These are phyloP conservation scores for Debaryomyces castellii DNA, from an alignment of 805 yeast genomes.

Conservation along the genomic window DNA sequence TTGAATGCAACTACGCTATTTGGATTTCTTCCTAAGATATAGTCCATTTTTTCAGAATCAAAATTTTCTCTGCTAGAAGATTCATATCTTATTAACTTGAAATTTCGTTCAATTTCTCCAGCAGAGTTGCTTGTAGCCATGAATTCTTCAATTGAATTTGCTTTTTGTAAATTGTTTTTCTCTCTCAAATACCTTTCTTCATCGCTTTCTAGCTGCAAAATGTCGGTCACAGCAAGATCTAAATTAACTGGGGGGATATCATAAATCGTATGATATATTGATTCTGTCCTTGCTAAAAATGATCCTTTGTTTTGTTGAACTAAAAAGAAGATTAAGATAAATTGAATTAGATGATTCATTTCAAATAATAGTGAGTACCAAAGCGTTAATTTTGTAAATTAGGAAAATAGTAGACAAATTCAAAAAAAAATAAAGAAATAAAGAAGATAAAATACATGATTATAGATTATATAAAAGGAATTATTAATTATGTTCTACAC, in stretches of 20 bases:
- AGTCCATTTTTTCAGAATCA: slow-evolving; percentile 7
- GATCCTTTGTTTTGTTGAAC: too few species aligned
- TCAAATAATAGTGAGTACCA: too few species aligned
- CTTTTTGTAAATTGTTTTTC: neutral
- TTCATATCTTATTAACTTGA: slow-evolving; percentile 4
- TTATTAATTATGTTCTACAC: too few species aligned
- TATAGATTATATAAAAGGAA: too few species aligned
- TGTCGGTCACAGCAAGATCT: slow-evolving; percentile 3
- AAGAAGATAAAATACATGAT: too few species aligned
- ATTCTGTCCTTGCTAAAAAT: neutral
- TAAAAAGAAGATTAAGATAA: too few species aligned
- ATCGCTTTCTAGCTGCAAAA: neutral
- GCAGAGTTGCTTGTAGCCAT: neutral
- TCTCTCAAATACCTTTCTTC: neutral
- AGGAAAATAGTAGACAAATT: too few species aligned
- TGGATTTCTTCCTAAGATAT: slow-evolving; percentile 11
- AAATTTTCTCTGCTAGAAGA: slow-evolving; percentile 11
- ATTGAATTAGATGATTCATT: neutral
- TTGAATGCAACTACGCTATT: slow-evolving; percentile 12
- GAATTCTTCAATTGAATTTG: too few species aligned
- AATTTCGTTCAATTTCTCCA: too few species aligned
- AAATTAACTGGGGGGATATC: neutral
- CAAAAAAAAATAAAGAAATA: too few species aligned
- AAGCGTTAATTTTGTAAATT: too few species aligned
- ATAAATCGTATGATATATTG: neutral